These are phyloP conservation scores for Aphanomyces stellatus DNA, from an alignment of 352 stramenopile species.

Conservation along the genomic window DNA sequence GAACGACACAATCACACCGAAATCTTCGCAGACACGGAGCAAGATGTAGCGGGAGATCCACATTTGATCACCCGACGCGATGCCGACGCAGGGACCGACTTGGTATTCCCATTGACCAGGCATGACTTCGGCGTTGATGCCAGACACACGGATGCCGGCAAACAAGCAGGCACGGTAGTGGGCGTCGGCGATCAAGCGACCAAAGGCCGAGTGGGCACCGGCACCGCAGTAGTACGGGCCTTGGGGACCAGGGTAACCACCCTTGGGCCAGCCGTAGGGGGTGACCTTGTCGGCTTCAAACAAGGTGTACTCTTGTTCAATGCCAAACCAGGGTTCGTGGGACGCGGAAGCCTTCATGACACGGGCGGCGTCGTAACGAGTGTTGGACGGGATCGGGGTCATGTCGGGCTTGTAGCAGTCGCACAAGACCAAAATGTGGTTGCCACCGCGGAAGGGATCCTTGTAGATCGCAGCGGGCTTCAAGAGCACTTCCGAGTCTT, in stretches of 20 bases:
- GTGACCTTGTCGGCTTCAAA: constrained; percentile 84
- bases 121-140: constrained; percentile 98
- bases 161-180: constrained; percentile 95
- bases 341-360: constrained; percentile 56
- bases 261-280: constrained; percentile 88
- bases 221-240: constrained; percentile 91
- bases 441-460: constrained; percentile 92
- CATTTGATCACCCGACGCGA: constrained; percentile 94
- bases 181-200: constrained; percentile 90
- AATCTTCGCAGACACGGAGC: constrained; percentile 95
- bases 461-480: constrained; percentile 90
- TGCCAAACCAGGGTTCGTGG: constrained; percentile 89
- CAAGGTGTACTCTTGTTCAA: constrained; percentile 97
- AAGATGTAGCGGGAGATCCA: constrained; percentile 97
- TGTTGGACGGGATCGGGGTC: constrained; percentile 90
- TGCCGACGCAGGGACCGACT: constrained; percentile 94
- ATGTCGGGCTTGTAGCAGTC: constrained; percentile 94
- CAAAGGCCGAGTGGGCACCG: constrained; percentile 94
- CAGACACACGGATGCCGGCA: constrained; percentile 92
- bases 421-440: constrained; percentile 97
- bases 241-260: constrained; percentile 82
- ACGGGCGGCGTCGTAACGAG: constrained; percentile 58
- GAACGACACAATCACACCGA: constrained; percentile 95
- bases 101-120: constrained; percentile 97
- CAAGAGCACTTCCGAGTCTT: constrained; percentile 96